Conservation (phyloP, 129 eudicot species). For the Flaveria trinervia region DNA sequence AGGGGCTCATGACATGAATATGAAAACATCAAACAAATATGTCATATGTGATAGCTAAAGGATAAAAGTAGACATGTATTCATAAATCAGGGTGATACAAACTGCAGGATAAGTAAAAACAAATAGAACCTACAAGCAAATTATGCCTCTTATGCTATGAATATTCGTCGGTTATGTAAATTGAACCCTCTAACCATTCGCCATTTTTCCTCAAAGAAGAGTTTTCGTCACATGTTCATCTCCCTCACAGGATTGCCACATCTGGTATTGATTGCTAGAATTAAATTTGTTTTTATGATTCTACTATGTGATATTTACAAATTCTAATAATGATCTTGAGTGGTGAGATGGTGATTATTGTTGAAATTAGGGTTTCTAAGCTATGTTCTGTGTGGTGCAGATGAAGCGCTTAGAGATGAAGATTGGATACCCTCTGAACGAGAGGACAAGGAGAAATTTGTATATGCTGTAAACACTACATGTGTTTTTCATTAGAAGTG, state of each 20-base stretch:
- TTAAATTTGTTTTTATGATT: not conserved
- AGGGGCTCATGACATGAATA: no score
- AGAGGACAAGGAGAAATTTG: conserved; percentile 83
- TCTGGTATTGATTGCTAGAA: not conserved
- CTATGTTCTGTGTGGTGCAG: conserved; percentile 89
- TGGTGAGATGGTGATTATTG: not conserved
- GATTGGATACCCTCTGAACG: conserved; percentile 73
- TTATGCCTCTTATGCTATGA: no score
- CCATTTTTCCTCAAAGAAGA: no score
- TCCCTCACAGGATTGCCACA: not conserved
- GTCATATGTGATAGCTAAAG: no score
- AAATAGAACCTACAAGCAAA: no score
- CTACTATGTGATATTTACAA: not conserved
- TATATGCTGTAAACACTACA: conserved; percentile 34
- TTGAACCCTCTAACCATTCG: no score
- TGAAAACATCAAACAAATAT: no score
- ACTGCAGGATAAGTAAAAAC: no score
- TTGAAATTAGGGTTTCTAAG: conserved; percentile 64
- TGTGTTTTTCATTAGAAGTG: not conserved
- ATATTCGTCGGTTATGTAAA: no score
- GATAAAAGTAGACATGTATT: no score
- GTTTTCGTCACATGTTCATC: no score
- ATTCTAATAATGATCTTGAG: not conserved
- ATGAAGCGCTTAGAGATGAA: conserved; percentile 95
- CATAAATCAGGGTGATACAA: no score